phyloP scores from a whole-genome alignment of 2,329 filamentous ascomycete genomes.

The Orbilia oligospora region DNA sequence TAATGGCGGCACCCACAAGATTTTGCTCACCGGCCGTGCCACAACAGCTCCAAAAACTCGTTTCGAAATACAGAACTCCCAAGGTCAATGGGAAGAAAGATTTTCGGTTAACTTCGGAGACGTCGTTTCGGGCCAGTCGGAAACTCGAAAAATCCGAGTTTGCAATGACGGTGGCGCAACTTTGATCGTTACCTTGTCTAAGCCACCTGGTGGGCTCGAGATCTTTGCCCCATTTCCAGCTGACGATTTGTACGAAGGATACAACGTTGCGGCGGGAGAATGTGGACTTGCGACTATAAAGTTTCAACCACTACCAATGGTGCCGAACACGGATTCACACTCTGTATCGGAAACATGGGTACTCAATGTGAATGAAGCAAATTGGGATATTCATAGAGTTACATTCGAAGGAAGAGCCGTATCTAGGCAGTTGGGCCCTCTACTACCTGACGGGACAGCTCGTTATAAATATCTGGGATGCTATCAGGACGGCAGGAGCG shows the following conservation, averaged over 20 bases:
- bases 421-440: conserved; percentile 66
- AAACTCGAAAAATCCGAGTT: conserved; percentile 65
- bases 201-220: conserved; percentile 66
- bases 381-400: conserved; percentile 66
- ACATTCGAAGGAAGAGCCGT: conserved; percentile 65
- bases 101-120: conserved; percentile 66
- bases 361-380: conserved; percentile 68
- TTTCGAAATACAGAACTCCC: conserved; percentile 66
- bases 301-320: conserved; percentile 63
- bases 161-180: conserved; percentile 67
- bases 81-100: conserved; percentile 66
- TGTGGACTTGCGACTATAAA: conserved; percentile 66
- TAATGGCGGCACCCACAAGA: conserved; percentile 65
- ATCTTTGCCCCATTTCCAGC: conserved; percentile 65
- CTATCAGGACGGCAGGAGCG: conserved; percentile 66
- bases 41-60: conserved; percentile 66
- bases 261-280: conserved; percentile 65
- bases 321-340: conserved; percentile 61
- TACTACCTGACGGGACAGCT: conserved; percentile 64
- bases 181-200: conserved; percentile 67
- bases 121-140: conserved; percentile 65
- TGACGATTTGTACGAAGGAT: conserved; percentile 66
- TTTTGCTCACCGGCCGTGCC: conserved; percentile 66
- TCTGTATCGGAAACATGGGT: conserved; percentile 66
- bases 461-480: conserved; percentile 67